A percentile compares a stretch with the other conserved stretches of the same genome.
Evolutionary conservation across 371 early-diverging fungal species (phyloP).

Genomic region (Actinomortierella wolfii): DNA sequence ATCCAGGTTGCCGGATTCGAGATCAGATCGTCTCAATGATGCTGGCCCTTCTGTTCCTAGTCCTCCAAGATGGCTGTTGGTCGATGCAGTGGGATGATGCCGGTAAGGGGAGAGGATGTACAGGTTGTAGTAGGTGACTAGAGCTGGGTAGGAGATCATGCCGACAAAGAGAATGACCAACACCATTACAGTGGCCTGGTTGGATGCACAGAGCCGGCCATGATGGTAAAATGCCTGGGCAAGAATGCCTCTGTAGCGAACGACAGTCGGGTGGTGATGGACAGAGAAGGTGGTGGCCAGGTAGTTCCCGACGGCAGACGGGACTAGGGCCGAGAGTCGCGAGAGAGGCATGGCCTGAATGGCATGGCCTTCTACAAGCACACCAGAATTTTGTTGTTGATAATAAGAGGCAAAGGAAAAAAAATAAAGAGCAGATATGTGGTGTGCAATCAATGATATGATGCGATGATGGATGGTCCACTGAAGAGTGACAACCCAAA

Average conservation of each 20-base stretch:
- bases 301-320: no score
- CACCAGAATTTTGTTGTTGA: no score
- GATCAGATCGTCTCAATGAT: constrained; percentile 33
- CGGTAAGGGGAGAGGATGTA: constrained; percentile 28
- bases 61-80: constrained; percentile 14
- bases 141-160: constrained; percentile 57
- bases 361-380: no score
- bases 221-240: constrained; percentile 63
- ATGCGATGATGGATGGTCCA: no score
- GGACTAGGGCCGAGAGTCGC: no score
- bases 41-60: background rate
- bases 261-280: constrained; percentile 27
- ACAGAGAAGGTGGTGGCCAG: constrained; percentile 26
- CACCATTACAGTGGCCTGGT: constrained; percentile 53
- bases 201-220: constrained; percentile 63
- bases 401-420: no score
- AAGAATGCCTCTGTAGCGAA: constrained; percentile 33
- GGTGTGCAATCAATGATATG: no score
- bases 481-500: no score
- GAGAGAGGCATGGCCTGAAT: no score
- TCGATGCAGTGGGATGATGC: constrained; percentile 42
- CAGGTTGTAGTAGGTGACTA: constrained; percentile 42
- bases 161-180: constrained; percentile 55
- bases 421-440: no score
- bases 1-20: constrained; percentile 46